Conservation (phyloP, 148 eudicot species). For the Limonium bicolor region DNA sequence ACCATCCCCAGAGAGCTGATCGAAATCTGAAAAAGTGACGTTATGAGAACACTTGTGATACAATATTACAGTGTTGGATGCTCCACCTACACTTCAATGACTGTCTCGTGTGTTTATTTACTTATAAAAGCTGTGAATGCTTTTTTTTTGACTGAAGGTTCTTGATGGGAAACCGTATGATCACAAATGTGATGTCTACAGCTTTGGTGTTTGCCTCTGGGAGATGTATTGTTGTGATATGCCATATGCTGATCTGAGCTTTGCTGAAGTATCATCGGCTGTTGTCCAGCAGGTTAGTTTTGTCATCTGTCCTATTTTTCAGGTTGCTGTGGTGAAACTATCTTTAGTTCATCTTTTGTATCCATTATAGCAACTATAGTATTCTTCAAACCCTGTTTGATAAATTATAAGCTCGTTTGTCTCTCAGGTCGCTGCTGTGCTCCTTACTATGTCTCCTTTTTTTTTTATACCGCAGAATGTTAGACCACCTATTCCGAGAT, state of each 20-base stretch:
- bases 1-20: background rate
- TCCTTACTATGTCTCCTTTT: background rate
- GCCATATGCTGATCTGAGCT: slow-evolving; percentile 61
- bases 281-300: slow-evolving; percentile 61
- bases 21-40: background rate
- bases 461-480: slow-evolving; percentile 1
- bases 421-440: background rate
- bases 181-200: slow-evolving; percentile 83
- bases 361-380: background rate
- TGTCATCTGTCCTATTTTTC: background rate
- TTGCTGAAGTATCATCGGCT: slow-evolving; percentile 64
- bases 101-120: background rate
- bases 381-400: background rate
- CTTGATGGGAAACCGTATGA: slow-evolving; percentile 83
- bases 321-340: background rate
- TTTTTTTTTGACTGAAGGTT: slow-evolving; percentile 27
- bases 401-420: background rate
- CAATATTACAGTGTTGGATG: background rate
- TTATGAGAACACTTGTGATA: background rate
- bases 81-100: background rate
- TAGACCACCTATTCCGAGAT: slow-evolving; percentile 7
- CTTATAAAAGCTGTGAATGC: background rate
- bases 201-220: slow-evolving; percentile 83
- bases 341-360: background rate
- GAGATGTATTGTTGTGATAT: slow-evolving; percentile 87